Evolutionary conservation across 2,329 filamentous ascomycete genomes (phyloP), one percentile per base, ranked within the genome.

Genomic region (Leptodontidium sp.): DNA sequence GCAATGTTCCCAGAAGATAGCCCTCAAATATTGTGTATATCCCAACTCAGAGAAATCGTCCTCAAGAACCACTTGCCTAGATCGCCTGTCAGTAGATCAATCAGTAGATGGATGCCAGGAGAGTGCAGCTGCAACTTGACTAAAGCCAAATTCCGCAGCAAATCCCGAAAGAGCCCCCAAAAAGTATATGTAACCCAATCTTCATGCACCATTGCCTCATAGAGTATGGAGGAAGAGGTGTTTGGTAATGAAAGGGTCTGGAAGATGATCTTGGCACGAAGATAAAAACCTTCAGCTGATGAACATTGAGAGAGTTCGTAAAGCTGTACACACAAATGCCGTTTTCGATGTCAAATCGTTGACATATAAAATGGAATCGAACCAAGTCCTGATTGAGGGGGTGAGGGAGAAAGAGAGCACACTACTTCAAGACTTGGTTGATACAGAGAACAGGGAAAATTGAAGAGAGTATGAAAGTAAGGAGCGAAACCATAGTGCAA

Each of bases 151-250:
- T 29, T 32, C 24, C 14, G 7, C 11, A 45, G 14, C 24, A 45
- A 14, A 32, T 11, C 24, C 17, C n/a, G 45, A 32, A 14, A 21
- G 6, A 55, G 61, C 49, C 57, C 45, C 45, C 24, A 5, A 17
- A 62, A 38, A 62, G 71, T 70, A 66, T 74, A 66, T 70, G 65
- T 75, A 82, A 84, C 74, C 86, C 82, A 81, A 82, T 85, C 86
- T 89, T 85, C 87, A 90, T 90, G 86, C 87, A 89, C 86, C 83
- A 79, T 81, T 82, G 80, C 83, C 85, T 81, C 81, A 86, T 80
- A 76, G 81, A 80, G 77, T 65, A 73, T 73, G 72, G 75, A 83
- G 81, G 57, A 81, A 82, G 80, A 80, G 81, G 84, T 89, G 87
- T 88, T 90, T 90, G 88, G 88, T 90, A 90, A 90, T 89, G 78